Evolutionary conservation across 2,329 filamentous ascomycete genomes (phyloP).

Genomic region (Penicillium sp.): DNA sequence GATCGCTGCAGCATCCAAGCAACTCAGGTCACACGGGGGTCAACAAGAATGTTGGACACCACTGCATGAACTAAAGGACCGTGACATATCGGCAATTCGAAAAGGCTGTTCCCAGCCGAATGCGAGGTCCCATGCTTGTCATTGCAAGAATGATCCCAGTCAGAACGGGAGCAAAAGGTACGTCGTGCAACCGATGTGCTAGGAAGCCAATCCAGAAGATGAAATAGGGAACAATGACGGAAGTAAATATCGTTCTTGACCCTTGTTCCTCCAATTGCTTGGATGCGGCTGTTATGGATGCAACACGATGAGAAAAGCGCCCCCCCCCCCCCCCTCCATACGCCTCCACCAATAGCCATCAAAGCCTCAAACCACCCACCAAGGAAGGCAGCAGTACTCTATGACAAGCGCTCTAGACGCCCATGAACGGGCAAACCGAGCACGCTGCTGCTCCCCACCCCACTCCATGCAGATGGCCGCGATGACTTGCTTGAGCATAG

Average conservation of each 20-base stretch:
- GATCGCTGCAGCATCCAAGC: slow-evolving; percentile 13
- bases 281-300: slow-evolving; percentile 20
- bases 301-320: slow-evolving; percentile 6
- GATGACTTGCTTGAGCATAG: slow-evolving; percentile 20
- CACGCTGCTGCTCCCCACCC: slow-evolving; percentile 13
- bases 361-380: neutral
- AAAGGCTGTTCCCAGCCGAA: slow-evolving; percentile 13
- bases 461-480: slow-evolving; percentile 18
- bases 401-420: slow-evolving; percentile 37
- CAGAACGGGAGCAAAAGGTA: slow-evolving; percentile 12
- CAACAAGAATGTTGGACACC: slow-evolving; percentile 31
- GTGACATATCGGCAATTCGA: slow-evolving; percentile 14
- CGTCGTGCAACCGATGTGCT: slow-evolving; percentile 21
- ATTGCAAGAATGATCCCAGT: slow-evolving; percentile 18
- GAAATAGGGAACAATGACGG: slow-evolving; percentile 4
- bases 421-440: slow-evolving; percentile 15
- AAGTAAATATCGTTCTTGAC: slow-evolving; percentile 2
- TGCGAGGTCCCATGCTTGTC: slow-evolving; percentile 12
- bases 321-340: slow-evolving; percentile 15
- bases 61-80: slow-evolving; percentile 31
- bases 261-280: slow-evolving; percentile 16
- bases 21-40: slow-evolving; percentile 23
- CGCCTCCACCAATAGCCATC: slow-evolving; percentile 15
- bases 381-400: slow-evolving; percentile 15
- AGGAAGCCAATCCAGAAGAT: slow-evolving; percentile 1